Conservation (phyloP, 257 asterid genomes). For the Solanum ahanhuiri region DNA sequence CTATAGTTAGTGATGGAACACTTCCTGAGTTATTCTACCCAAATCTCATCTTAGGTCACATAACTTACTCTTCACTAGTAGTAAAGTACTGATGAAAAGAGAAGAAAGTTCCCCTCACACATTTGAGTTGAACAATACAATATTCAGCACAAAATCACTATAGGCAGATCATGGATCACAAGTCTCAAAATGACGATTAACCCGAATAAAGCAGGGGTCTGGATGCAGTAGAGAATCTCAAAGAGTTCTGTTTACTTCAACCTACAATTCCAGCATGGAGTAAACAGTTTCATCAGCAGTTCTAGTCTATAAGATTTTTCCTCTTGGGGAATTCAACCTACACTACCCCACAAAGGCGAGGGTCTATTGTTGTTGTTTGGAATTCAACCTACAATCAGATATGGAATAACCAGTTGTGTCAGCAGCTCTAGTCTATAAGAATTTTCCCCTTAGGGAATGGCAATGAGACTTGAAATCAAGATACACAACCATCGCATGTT, state of each 20-base stretch:
- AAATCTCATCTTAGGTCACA: neutral
- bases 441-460: neutral
- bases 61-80: neutral
- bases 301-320: neutral
- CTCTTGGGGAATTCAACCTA: neutral
- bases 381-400: neutral
- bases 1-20: neutral
- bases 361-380: neutral
- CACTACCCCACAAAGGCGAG: neutral
- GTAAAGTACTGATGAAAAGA: neutral
- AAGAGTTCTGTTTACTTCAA: neutral
- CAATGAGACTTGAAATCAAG: neutral
- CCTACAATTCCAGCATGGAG: neutral
- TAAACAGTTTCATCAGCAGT: neutral
- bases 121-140: neutral
- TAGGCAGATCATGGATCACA: neutral
- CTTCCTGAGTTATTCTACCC: neutral
- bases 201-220: neutral
- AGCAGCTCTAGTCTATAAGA: neutral
- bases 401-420: neutral
- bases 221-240: neutral
- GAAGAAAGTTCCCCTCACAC: neutral
- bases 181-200: neutral
- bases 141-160: neutral
- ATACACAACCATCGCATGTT: neutral